Evolutionary conservation across 495 filamentous ascomycete species (phyloP).

Genomic region (Diplogelasinospora grovesii): DNA sequence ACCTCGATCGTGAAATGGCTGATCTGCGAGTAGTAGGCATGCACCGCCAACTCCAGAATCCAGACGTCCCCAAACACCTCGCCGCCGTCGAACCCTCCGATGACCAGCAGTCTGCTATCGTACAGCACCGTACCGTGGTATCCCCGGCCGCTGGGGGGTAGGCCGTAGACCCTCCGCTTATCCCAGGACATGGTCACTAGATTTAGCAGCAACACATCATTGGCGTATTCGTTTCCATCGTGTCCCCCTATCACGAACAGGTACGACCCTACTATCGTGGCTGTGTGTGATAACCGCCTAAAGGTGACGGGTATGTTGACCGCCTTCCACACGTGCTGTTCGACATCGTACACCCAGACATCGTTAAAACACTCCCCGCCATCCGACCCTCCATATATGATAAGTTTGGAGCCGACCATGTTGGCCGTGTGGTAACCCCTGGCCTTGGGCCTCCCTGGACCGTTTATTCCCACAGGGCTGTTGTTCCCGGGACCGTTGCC

Average conservation of each 20-base stretch:
- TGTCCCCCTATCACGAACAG: conserved; percentile 61
- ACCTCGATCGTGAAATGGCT: conserved; percentile 62
- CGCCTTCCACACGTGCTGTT: conserved; percentile 45
- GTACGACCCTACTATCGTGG: conserved; percentile 60
- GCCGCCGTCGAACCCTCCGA: conserved; percentile 58
- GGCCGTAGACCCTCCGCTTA: conserved; percentile 53
- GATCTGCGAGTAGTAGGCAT: conserved; percentile 63
- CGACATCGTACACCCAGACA: conserved; percentile 63
- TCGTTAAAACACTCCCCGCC: conserved; percentile 62
- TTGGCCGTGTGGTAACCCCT: conserved; percentile 63
- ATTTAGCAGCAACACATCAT: conserved; percentile 58
- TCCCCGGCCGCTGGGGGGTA: conserved; percentile 52
- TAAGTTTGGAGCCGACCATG: conserved; percentile 61
- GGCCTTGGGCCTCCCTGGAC: conserved; percentile 42
- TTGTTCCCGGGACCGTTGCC: conserved; percentile 20
- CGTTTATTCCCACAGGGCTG: conserved; percentile 3
- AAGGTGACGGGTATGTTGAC: conserved; percentile 49
- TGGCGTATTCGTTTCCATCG: conserved; percentile 60
- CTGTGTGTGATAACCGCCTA: conserved; percentile 54
- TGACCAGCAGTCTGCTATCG: conserved; percentile 51
- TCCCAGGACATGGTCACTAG: conserved; percentile 66
- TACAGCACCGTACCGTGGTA: conserved; percentile 59
- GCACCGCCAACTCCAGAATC: conserved; percentile 57
- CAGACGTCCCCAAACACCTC: conserved; percentile 59
- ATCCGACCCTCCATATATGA: conserved; percentile 60